Evolutionary conservation across 2,329 filamentous ascomycete genomes (phyloP), one percentile per base, ranked within the genome.

Genomic region (Corinectria fuckeliana): DNA sequence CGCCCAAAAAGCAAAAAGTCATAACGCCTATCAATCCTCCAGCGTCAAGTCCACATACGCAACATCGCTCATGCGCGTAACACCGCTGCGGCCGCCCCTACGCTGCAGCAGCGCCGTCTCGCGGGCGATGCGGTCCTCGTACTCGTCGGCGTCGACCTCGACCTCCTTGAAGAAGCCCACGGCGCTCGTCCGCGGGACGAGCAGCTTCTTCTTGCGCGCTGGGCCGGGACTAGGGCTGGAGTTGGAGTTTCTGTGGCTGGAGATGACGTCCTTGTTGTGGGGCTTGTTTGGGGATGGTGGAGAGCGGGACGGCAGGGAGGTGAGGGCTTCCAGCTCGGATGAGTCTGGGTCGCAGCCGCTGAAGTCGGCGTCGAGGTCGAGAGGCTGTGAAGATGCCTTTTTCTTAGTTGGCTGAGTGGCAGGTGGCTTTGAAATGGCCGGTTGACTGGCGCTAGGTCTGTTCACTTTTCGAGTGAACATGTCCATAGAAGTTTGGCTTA

Each of bases 141-240:
- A 64, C 56, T 76, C 63, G 11, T 71, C 64, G 1, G 58, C 62
- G 1, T 69, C 64, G 7, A 72, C 64, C 14, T 72, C 62, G 2
- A 73, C 52, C 28, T 75, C 78, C 23, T 71, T 67, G 61, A 78
- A 77, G 67, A 79, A 81, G 3, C 80, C 79, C 5, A 68, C 67
- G 13, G 69, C 68, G 42, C 76, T 77, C 23, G 68, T 68, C 39
- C 74, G 73, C 11, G 78, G 76, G 32, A 78, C 64, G 58, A 78
- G 72, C 11, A 80, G 60, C 58, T 76, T 80, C 61, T 78, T 81
- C 66, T 68, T 74, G 56, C 56, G 62, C 53, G 45, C 57, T 32
- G 67, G 69, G 28, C 55, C 55, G 44, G 65, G 63, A 3, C 53
- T 61, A 11, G 66, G 60, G 21, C 58, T 69, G 4, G 41, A 36